Evolutionary conservation across 768 basidiomycete genomes (phyloP).

Genomic region (Panus rudis): DNA sequence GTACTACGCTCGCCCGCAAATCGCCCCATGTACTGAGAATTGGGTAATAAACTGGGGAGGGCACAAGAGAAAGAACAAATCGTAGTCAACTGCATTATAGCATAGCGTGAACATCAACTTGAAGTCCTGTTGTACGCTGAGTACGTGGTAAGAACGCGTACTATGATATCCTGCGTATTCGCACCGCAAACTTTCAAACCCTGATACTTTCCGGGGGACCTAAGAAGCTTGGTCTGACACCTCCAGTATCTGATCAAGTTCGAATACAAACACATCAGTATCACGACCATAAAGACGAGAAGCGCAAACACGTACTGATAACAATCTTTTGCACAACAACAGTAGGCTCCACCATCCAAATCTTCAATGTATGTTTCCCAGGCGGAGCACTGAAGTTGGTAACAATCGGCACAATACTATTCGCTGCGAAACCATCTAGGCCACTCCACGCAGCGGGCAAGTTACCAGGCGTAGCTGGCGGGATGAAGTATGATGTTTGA

Average conservation of each 20-base stretch:
- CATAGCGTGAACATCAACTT: too few species aligned
- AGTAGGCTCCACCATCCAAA: slow-evolving; percentile 52
- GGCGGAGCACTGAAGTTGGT: slow-evolving; percentile 35
- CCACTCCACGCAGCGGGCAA: slow-evolving; percentile 42
- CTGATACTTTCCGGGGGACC: slow-evolving; percentile 54
- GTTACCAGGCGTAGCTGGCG: slow-evolving; percentile 36
- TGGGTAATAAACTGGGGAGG: too few species aligned
- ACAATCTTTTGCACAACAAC: slow-evolving; percentile 58
- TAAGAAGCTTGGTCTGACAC: slow-evolving; percentile 48
- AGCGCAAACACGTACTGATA: slow-evolving; percentile 32
- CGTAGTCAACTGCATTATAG: too few species aligned
- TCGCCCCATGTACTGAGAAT: too few species aligned
- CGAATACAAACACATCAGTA: background rate
- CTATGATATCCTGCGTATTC: too few species aligned
- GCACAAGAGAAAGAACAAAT: too few species aligned
- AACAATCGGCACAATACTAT: slow-evolving; percentile 37
- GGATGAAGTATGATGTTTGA: slow-evolving; percentile 41
- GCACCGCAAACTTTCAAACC: slow-evolving; percentile 3
- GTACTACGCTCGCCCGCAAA: too few species aligned
- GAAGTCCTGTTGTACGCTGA: too few species aligned
- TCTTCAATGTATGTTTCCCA: slow-evolving; percentile 55
- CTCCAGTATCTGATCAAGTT: slow-evolving; percentile 42
- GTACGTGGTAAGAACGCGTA: too few species aligned
- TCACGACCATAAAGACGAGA: slow-evolving; percentile 7
- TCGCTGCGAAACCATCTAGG: slow-evolving; percentile 45